Percentiles rank a stretch among this genome's conserved stretches.
Conservation (phyloP, 805 yeast species). For the Hanseniaspora hatyaiensis region DNA sequence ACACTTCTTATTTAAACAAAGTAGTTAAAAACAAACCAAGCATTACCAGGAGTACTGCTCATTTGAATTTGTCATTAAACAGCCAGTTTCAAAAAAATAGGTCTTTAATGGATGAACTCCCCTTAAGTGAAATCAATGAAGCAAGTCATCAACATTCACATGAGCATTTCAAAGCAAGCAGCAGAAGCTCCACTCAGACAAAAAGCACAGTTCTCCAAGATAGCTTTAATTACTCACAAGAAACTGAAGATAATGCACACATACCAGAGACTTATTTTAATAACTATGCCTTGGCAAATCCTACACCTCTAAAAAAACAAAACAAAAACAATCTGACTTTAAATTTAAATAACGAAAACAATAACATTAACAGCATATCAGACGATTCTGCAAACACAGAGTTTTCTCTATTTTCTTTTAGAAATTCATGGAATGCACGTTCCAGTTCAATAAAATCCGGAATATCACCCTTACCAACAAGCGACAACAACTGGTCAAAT, state of each 20-base stretch:
- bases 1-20: slow-evolving; percentile 2
- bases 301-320: neutral
- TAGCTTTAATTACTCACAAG: neutral
- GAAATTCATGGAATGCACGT: neutral
- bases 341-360: neutral
- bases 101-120: slow-evolving; percentile 22
- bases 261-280: no score
- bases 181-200: neutral
- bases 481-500: neutral
- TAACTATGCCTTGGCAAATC: neutral
- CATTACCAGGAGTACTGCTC: slow-evolving; percentile 43
- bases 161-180: neutral
- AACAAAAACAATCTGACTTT: slow-evolving; percentile 1
- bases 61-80: slow-evolving; percentile 37
- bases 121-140: slow-evolving; percentile 10
- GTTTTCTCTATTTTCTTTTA: neutral
- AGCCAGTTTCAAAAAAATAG: slow-evolving; percentile 23
- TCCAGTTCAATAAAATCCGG: neutral
- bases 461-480: slow-evolving; percentile 1
- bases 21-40: slow-evolving; percentile 21
- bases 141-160: neutral
- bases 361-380: neutral
- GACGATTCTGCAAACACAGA: slow-evolving; percentile 5
- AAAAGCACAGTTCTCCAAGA: neutral
- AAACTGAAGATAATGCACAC: neutral